These are phyloP conservation scores for Oryza meridionalis DNA, from an alignment of 176 grass and related monocot genomes.

Conservation along the genomic window DNA sequence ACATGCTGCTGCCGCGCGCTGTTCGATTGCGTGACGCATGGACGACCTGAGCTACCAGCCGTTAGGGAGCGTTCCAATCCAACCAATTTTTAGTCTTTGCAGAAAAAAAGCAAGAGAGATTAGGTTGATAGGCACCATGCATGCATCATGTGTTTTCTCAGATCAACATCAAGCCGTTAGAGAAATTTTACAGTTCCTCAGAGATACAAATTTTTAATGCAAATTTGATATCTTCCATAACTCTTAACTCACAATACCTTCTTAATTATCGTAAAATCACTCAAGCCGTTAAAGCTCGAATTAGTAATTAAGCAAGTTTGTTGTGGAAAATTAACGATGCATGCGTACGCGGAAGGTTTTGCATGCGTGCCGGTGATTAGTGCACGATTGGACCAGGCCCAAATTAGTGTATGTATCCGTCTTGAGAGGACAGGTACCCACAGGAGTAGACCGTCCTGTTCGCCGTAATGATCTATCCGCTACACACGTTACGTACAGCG, in stretches of 20 bases:
- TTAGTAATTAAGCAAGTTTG: neutral
- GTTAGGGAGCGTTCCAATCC: neutral
- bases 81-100: neutral
- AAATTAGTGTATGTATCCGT: neutral
- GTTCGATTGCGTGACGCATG: neutral
- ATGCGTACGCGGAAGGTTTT: neutral
- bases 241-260: too few relatives aligned
- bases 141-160: slow-evolving; percentile 5
- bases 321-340: neutral
- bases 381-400: neutral
- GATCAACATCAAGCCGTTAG: neutral
- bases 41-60: neutral
- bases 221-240: too few relatives aligned
- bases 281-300: neutral
- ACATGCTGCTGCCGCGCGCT: neutral
- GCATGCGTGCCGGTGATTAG: neutral
- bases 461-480: neutral
- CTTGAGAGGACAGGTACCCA: neutral
- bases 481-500: neutral
- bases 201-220: too few relatives aligned
- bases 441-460: neutral
- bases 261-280: too few relatives aligned
- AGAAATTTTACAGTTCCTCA: too few relatives aligned
- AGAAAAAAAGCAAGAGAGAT: neutral
- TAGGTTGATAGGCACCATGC: neutral